These are phyloP conservation scores for Cenchrus purpureus DNA, from an alignment of 176 grass and related monocot species.

Conservation along the genomic window DNA sequence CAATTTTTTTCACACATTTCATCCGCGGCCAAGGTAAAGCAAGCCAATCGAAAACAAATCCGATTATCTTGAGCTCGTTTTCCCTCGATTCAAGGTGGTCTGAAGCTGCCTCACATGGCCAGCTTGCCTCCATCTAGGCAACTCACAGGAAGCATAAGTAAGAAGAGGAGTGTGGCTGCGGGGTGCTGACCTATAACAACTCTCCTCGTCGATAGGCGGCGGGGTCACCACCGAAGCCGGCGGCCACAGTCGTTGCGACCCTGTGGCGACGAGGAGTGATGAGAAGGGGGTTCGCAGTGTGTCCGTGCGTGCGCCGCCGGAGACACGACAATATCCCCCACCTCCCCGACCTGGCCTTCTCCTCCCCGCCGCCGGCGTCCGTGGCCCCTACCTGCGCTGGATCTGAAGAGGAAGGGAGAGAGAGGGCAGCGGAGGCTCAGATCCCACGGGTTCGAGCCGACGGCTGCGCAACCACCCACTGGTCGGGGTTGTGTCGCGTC, in stretches of 20 bases:
- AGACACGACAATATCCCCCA: too few relatives aligned
- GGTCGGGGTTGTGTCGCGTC: too few relatives aligned
- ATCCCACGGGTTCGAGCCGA: too few relatives aligned
- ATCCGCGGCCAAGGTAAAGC: background rate
- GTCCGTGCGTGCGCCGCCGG: too few relatives aligned
- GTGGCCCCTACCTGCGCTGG: too few relatives aligned
- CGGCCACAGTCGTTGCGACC: background rate
- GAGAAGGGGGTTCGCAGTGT: background rate
- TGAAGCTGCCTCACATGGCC: background rate
- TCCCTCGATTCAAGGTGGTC: background rate
- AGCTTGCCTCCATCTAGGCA: background rate
- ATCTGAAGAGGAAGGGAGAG: too few relatives aligned
- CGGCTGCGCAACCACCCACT: too few relatives aligned
- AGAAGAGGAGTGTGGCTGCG: too few relatives aligned
- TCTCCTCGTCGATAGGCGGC: background rate
- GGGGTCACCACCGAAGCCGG: slow-evolving; percentile 23
- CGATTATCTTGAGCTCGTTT: background rate
- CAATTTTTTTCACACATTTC: background rate
- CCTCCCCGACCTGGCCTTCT: too few relatives aligned
- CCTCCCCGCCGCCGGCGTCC: too few relatives aligned
- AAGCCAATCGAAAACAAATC: background rate
- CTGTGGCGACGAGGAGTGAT: background rate
- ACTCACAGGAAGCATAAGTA: background rate
- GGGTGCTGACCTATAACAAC: background rate
- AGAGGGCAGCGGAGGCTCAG: too few relatives aligned